phyloP scores from a whole-genome alignment of 176 grass and related monocot species.

The Rhynchospora tenuis region DNA sequence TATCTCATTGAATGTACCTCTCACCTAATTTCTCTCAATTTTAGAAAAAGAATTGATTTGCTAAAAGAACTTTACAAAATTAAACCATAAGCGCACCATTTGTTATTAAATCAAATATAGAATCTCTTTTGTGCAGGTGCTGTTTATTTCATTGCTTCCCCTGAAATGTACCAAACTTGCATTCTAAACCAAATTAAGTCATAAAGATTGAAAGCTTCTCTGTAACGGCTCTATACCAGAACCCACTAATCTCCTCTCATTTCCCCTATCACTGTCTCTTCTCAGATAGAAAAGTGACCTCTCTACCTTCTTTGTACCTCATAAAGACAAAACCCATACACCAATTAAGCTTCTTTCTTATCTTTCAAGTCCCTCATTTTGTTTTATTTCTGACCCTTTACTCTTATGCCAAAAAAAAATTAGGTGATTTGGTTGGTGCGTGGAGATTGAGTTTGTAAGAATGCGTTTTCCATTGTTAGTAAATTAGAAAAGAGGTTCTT shows the following conservation, averaged over 20 bases:
- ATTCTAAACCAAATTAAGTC: slow-evolving; percentile 19
- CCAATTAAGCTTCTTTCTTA: neutral
- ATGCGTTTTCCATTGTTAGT: neutral
- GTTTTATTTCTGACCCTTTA: slow-evolving; percentile 47
- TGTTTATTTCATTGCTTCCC: slow-evolving; percentile 1
- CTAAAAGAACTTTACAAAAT: neutral
- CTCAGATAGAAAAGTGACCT: slow-evolving; percentile 15
- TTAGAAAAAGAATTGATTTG: neutral
- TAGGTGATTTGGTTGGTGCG: slow-evolving; percentile 39
- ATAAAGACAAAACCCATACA: slow-evolving; percentile 15
- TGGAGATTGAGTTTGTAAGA: slow-evolving; percentile 14
- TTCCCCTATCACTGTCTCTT: slow-evolving; percentile 22
- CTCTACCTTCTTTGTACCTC: slow-evolving; percentile 6
- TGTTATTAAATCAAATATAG: slow-evolving; percentile 2
- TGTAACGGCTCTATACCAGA: slow-evolving; percentile 60
- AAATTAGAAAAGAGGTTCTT: slow-evolving; percentile 33
- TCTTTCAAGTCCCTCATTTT: neutral
- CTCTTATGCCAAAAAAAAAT: slow-evolving; percentile 53
- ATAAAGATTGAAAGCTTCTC: slow-evolving; percentile 61
- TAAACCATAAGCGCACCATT: neutral
- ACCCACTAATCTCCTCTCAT: slow-evolving; percentile 39
- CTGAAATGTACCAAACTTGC: neutral
- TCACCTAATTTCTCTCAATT: slow-evolving; percentile 21
- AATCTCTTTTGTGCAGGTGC: neutral
- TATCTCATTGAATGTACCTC: slow-evolving; percentile 10